Conservation (phyloP, 306 rosid genomes). For the Malus fusca region DNA sequence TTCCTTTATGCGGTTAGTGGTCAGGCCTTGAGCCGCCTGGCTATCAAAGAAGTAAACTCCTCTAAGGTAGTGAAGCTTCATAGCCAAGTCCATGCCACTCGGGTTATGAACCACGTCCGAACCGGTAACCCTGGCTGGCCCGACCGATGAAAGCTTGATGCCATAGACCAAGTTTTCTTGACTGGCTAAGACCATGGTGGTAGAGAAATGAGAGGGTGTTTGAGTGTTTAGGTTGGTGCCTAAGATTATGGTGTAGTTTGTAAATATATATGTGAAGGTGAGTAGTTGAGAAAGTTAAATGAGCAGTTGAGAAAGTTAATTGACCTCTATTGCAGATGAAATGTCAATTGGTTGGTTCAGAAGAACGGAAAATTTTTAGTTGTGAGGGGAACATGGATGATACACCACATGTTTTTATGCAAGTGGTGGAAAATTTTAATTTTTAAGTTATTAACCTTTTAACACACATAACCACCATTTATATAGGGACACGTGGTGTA, state of each 20-base stretch:
- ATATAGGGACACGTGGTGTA: too few relatives aligned
- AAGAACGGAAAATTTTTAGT: too few relatives aligned
- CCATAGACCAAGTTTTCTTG: conserved; percentile 34
- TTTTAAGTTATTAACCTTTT: too few relatives aligned
- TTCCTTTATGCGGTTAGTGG: conserved; percentile 35
- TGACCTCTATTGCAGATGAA: not conserved
- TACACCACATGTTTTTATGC: too few relatives aligned
- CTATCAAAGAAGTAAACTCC: conserved; percentile 45
- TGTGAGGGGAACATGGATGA: too few relatives aligned
- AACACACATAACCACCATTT: too few relatives aligned
- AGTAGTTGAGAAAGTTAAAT: too few relatives aligned
- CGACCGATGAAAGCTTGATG: conserved; percentile 55
- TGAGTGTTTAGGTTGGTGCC: not conserved
- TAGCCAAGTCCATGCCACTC: conserved; percentile 53
- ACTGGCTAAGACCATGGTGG: conserved; percentile 29
- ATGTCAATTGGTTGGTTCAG: not conserved
- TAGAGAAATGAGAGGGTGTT: not conserved
- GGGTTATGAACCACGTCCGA: conserved; percentile 34
- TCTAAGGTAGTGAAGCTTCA: conserved; percentile 75
- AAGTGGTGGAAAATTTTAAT: too few relatives aligned
- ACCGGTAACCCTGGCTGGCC: conserved; percentile 33
- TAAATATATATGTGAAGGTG: not conserved
- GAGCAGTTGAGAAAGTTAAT: not conserved
- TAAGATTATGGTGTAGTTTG: not conserved
- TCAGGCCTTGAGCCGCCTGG: conserved; percentile 27